phyloP scores from a whole-genome alignment of 306 rosid species.

The Lotus japonicus region DNA sequence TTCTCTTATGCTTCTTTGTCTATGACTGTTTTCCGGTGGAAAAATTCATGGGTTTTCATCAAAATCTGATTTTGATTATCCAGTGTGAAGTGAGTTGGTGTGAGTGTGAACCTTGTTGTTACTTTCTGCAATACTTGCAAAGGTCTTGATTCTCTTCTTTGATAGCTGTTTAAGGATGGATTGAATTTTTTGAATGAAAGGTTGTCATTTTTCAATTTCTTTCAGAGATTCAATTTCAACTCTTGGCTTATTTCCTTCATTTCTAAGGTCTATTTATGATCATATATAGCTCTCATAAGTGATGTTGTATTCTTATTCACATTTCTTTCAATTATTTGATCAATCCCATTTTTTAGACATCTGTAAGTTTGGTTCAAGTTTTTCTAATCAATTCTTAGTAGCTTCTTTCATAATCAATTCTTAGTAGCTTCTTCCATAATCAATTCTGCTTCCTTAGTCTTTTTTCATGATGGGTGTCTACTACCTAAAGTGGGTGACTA shows the following conservation, averaged over 20 bases:
- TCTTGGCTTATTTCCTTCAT: background rate
- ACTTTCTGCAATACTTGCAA: background rate
- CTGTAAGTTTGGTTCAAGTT: no score
- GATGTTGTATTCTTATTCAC: background rate
- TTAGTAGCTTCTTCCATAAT: no score
- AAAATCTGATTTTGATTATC: background rate
- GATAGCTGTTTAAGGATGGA: background rate
- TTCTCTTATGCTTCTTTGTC: background rate
- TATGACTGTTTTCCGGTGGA: background rate
- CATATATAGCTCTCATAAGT: background rate
- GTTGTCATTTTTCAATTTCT: background rate
- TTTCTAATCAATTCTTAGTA: no score
- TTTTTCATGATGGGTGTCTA: no score
- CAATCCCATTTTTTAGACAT: background rate
- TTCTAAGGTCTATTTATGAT: background rate
- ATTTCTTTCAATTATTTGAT: background rate
- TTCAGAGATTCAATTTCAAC: background rate
- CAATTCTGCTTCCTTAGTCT: no score
- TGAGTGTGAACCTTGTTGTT: background rate
- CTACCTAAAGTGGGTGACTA: no score
- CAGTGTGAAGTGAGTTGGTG: background rate
- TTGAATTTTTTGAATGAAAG: background rate
- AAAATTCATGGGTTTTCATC: slow-evolving; percentile 1
- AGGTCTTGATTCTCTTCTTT: background rate
- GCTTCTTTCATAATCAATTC: no score